These are phyloP conservation scores for Zymoseptoria crescenta DNA, from an alignment of 2,329 filamentous ascomycete species.

Conservation along the genomic window DNA sequence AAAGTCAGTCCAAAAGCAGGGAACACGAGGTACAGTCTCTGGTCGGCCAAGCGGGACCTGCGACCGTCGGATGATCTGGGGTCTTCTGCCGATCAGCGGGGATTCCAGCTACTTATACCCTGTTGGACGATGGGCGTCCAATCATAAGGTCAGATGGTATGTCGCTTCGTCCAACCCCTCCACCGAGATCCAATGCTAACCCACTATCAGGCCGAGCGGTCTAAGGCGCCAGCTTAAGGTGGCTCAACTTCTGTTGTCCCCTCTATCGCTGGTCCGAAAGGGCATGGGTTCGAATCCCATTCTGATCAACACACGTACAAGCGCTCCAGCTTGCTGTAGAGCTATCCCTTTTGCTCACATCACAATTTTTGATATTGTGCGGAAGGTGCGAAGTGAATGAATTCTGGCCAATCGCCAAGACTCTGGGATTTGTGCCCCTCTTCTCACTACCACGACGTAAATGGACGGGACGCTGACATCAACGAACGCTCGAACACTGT, in stretches of 20 bases:
- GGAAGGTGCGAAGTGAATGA: not conserved
- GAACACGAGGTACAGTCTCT: too few relatives aligned
- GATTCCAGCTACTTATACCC: too few relatives aligned
- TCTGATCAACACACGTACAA: not conserved
- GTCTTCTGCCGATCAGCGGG: too few relatives aligned
- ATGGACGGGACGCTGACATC: too few relatives aligned
- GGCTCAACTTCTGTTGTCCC: not conserved
- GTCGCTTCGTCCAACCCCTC: not conserved
- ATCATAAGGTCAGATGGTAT: not conserved
- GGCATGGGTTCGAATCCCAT: constrained; percentile 2
- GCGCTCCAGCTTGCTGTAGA: too few relatives aligned
- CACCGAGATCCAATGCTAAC: not conserved
- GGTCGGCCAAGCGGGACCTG: too few relatives aligned
- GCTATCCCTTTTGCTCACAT: too few relatives aligned
- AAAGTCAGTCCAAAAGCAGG: not conserved
- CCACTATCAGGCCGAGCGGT: not conserved
- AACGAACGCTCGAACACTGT: too few relatives aligned
- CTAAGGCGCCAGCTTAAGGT: not conserved
- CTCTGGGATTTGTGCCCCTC: not conserved
- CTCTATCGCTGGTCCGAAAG: not conserved
- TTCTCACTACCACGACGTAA: too few relatives aligned
- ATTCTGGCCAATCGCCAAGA: not conserved
- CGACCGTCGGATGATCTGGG: too few relatives aligned
- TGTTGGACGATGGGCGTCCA: not conserved
- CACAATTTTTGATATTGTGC: too few relatives aligned